phyloP scores from a whole-genome alignment of 1,284 basidiomycete species.

The Naganishia sp. region DNA sequence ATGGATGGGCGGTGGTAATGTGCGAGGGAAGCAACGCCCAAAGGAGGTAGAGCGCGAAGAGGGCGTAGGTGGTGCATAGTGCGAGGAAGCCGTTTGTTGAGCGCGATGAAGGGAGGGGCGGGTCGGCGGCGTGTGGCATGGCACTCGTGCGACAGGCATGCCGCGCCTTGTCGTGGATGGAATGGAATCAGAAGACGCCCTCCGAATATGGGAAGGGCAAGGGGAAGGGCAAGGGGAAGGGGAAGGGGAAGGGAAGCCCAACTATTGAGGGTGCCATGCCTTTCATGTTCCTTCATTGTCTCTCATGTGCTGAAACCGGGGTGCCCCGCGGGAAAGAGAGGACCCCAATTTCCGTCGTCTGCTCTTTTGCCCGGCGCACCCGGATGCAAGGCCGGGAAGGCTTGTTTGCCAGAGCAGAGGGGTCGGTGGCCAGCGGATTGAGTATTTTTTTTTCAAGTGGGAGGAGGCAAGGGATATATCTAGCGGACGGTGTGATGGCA shows the following conservation, averaged over 20 bases:
- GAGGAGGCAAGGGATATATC: neutral
- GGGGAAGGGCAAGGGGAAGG: too few relatives aligned
- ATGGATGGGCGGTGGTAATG: neutral
- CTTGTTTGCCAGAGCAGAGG: slow-evolving; percentile 1
- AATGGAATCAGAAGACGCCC: neutral
- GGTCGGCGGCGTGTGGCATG: neutral
- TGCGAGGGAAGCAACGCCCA: slow-evolving; percentile 14
- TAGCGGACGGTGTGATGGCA: neutral
- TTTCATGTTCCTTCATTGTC: neutral
- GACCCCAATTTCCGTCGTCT: neutral
- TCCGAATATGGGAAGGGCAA: too few relatives aligned
- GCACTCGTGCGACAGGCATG: neutral
- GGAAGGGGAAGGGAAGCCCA: too few relatives aligned
- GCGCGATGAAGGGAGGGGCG: slow-evolving; percentile 8
- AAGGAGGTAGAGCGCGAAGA: slow-evolving; percentile 14
- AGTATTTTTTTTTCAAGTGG: neutral
- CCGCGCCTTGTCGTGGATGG: neutral
- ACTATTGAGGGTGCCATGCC: neutral
- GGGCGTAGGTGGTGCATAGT: slow-evolving; percentile 21
- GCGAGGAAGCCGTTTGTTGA: slow-evolving; percentile 30
- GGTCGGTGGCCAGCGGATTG: too few relatives aligned
- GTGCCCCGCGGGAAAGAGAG: neutral
- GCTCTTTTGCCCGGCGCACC: neutral
- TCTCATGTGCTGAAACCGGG: neutral
- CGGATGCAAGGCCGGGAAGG: neutral